A percentile compares a stretch with the other conserved stretches of the same genome.
Evolutionary conservation across 2,329 filamentous ascomycete genomes (phyloP).

Genomic region (Venturia oleaginea): DNA sequence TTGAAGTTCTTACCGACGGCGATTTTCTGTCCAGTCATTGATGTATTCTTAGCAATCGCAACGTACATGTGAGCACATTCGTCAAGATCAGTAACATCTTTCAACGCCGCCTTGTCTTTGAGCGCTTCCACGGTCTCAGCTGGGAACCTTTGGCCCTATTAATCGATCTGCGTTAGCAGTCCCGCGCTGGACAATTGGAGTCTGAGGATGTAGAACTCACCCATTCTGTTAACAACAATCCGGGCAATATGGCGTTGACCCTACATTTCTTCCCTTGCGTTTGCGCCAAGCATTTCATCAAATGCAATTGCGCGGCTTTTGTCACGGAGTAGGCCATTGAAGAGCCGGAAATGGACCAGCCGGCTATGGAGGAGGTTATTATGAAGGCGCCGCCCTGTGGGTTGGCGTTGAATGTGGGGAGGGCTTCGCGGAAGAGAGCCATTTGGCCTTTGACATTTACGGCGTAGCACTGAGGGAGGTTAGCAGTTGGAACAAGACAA

Average conservation of each 20-base stretch:
- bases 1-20: conserved; percentile 29
- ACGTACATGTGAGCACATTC: conserved; percentile 49
- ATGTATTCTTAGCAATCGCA: conserved; percentile 45
- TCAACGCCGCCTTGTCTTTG: conserved; percentile 49
- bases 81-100: conserved; percentile 45
- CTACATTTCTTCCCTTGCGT: conserved; percentile 54
- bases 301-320: conserved; percentile 62
- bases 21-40: conserved; percentile 39
- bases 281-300: conserved; percentile 55
- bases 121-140: conserved; percentile 47
- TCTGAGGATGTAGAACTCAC: conserved; percentile 25
- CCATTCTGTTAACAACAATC: conserved; percentile 61
- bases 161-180: conserved; percentile 16
- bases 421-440: conserved; percentile 46
- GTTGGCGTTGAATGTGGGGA: conserved; percentile 51
- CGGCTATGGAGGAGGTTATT: conserved; percentile 54
- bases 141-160: conserved; percentile 46
- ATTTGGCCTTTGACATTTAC: conserved; percentile 47
- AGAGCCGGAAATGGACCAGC: conserved; percentile 36
- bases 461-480: conserved; percentile 11
- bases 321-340: conserved; percentile 67
- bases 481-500: background rate
- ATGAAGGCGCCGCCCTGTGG: conserved; percentile 52
- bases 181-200: background rate
- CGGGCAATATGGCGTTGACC: conserved; percentile 56